A percentile compares a stretch with the other conserved stretches of the same genome.
These are phyloP conservation scores for Solanum chacoense DNA, from an alignment of 305 asterid genomes.

Conservation along the genomic window DNA sequence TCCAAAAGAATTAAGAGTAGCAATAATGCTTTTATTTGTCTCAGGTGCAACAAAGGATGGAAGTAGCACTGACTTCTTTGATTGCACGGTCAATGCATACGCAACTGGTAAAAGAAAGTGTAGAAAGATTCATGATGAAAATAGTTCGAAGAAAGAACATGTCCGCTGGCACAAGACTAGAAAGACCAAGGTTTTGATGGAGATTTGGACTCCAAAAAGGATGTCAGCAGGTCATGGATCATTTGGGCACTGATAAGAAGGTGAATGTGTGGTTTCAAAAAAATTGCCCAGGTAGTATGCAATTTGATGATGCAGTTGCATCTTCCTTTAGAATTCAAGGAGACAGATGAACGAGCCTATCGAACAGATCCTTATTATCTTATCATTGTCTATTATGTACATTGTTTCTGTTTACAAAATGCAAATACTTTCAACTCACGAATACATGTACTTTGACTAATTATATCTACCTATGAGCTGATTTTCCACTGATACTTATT, in stretches of 20 bases:
- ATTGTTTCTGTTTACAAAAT: background rate
- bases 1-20: background rate
- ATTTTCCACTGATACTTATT: background rate
- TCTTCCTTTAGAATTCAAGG: background rate
- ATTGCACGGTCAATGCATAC: constrained; percentile 43
- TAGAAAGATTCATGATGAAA: constrained; percentile 37
- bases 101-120: constrained; percentile 75
- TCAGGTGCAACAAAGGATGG: constrained; percentile 81
- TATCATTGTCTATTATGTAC: background rate
- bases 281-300: constrained; percentile 41
- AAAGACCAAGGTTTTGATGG: constrained; percentile 50
- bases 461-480: background rate
- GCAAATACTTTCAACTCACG: background rate
- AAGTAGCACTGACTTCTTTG: constrained; percentile 55
- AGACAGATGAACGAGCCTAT: background rate
- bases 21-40: background rate
- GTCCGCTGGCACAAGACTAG: constrained; percentile 96
- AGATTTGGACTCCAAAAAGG: constrained; percentile 54
- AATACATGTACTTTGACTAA: background rate
- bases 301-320: background rate
- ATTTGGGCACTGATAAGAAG: constrained; percentile 21
- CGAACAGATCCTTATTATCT: background rate
- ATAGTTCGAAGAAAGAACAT: constrained; percentile 1
- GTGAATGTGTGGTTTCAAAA: constrained; percentile 63
- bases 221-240: constrained; percentile 73